Percentiles rank a stretch among this genome's conserved stretches.
Conservation (phyloP, 2,329 filamentous ascomycete genomes). For the Colletotrichum viniferum region DNA sequence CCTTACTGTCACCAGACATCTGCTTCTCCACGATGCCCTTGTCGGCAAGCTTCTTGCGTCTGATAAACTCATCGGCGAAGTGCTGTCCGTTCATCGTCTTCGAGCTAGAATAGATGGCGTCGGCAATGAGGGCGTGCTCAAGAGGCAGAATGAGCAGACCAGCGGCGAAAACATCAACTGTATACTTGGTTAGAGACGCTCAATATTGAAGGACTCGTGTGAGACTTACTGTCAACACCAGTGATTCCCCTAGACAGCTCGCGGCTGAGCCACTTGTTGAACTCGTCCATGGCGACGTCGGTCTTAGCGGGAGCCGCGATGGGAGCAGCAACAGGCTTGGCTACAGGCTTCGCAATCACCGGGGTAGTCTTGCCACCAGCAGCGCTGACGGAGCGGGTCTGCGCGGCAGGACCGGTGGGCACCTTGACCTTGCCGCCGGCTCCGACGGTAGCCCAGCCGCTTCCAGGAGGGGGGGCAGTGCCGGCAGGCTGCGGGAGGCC, state of each 20-base stretch:
- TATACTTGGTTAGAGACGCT: constrained; percentile 33
- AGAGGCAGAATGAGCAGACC: constrained; percentile 77
- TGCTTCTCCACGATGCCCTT: constrained; percentile 86
- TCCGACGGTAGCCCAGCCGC: constrained; percentile 93
- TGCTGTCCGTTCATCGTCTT: constrained; percentile 90
- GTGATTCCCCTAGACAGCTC: constrained; percentile 77
- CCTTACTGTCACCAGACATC: constrained; percentile 57
- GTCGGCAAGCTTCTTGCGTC: constrained; percentile 90
- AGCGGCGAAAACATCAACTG: constrained; percentile 82
- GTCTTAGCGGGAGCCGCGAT: constrained; percentile 51
- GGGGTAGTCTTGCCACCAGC: constrained; percentile 47
- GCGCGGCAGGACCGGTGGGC: constrained; percentile 63
- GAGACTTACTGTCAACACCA: constrained; percentile 55
- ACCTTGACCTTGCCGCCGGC: constrained; percentile 90
- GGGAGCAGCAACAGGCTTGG: constrained; percentile 51
- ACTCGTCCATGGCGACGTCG: constrained; percentile 78
- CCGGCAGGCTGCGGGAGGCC: constrained; percentile 44
- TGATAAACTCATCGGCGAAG: constrained; percentile 93
- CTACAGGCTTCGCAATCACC: constrained; percentile 54
- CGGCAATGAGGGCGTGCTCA: constrained; percentile 82
- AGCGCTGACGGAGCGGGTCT: constrained; percentile 49
- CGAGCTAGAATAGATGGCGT: constrained; percentile 85
- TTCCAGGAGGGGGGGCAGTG: constrained; percentile 43
- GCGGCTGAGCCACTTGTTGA: constrained; percentile 88
- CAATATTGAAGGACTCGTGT: accelerated